A percentile compares a stretch with the other conserved stretches of the same genome.
phyloP scores from a whole-genome alignment of 2,329 filamentous ascomycete genomes.

The Paraphoma chrysanthemicola region DNA sequence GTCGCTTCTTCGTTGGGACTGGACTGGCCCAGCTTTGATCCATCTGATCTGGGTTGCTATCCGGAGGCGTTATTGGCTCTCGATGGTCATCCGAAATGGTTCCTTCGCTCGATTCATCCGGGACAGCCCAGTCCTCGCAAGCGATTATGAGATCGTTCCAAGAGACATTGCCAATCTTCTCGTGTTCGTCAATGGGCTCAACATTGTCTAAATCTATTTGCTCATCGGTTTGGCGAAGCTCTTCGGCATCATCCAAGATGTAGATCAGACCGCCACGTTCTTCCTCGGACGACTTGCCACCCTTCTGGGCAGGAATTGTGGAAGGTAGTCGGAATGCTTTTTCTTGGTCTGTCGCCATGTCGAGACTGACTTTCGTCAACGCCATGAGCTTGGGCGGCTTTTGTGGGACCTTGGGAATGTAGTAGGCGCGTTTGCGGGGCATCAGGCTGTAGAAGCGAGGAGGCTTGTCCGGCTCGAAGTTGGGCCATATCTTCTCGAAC shows the following conservation, averaged over 20 bases:
- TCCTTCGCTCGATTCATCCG: conserved; percentile 43
- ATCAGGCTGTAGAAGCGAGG: conserved; percentile 84
- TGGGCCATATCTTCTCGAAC: conserved; percentile 80
- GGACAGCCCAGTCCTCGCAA: conserved; percentile 83
- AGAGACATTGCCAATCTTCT: conserved; percentile 75
- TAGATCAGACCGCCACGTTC: conserved; percentile 65
- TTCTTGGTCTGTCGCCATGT: conserved; percentile 85
- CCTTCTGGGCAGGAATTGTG: conserved; percentile 58
- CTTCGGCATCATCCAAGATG: conserved; percentile 51
- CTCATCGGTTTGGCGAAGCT: conserved; percentile 51
- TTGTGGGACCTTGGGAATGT: conserved; percentile 76
- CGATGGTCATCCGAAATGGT: conserved; percentile 38
- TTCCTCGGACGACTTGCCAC: conserved; percentile 52
- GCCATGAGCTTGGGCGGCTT: conserved; percentile 84
- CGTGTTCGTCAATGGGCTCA: conserved; percentile 63
- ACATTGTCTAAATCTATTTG: conserved; percentile 57
- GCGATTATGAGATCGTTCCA: conserved; percentile 83
- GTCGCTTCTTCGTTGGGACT: conserved; percentile 71
- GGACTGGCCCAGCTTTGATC: conserved; percentile 39
- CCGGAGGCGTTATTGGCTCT: conserved; percentile 32
- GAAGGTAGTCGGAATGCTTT: conserved; percentile 79
- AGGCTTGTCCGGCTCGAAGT: conserved; percentile 76
- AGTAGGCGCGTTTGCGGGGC: conserved; percentile 78
- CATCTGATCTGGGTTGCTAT: conserved; percentile 26
- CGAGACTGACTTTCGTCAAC: conserved; percentile 86